These are phyloP conservation scores for Cladosporium halotolerans DNA, from an alignment of 2,329 filamentous ascomycete genomes.

Conservation along the genomic window DNA sequence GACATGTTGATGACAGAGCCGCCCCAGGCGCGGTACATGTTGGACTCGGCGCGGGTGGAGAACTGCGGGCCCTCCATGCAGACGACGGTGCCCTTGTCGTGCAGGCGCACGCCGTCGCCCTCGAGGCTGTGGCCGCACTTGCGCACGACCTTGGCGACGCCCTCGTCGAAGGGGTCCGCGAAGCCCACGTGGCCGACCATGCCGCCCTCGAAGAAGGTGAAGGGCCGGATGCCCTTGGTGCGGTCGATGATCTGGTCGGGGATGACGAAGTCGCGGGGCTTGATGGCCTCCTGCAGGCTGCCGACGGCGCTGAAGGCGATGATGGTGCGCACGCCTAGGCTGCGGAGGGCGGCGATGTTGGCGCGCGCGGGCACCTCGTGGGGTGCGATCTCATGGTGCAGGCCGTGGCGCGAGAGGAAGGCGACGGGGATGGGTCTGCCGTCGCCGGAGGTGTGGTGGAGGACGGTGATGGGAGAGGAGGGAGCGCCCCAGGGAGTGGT, in stretches of 20 bases:
- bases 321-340: conserved; percentile 80
- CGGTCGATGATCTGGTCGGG: conserved; percentile 96
- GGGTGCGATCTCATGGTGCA: conserved; percentile 81
- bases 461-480: conserved; percentile 71
- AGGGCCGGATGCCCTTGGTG: conserved; percentile 88
- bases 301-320: conserved; percentile 95
- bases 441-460: conserved; percentile 66
- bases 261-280: conserved; percentile 92
- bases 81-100: conserved; percentile 76
- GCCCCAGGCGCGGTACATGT: conserved; percentile 92
- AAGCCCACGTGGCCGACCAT: conserved; percentile 93
- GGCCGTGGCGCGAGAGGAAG: conserved; percentile 88
- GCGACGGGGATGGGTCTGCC: conserved; percentile 61
- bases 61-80: conserved; percentile 99
- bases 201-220: conserved; percentile 91
- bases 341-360: conserved; percentile 95
- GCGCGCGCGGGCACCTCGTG: conserved; percentile 92
- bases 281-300: conserved; percentile 84
- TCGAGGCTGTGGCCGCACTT: conserved; percentile 69
- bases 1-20: conserved; percentile 98
- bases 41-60: conserved; percentile 88
- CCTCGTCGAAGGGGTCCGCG: conserved; percentile 85
- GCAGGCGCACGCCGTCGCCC: conserved; percentile 77
- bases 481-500: conserved; percentile 85
- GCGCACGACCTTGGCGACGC: conserved; percentile 69